Evolutionary conservation across 164 flowering plant species (phyloP), one percentile per base, ranked within the genome.

Genomic region (Tinospora cordifolia): DNA sequence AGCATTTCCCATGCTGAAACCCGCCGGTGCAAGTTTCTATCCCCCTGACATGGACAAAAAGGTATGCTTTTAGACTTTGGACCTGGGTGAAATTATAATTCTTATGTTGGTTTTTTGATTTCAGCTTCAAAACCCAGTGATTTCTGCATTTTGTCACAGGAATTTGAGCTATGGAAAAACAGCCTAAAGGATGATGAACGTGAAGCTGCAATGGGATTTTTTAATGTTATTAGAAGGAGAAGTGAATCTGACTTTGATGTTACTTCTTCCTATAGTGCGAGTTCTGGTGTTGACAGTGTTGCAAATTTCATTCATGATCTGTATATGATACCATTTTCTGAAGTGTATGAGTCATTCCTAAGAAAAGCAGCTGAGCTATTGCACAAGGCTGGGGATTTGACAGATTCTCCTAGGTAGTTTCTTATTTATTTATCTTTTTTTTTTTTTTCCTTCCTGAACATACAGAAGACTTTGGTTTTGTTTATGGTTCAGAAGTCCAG

Each of bases 11-110:
- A 19, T 80, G 76, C 68, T 25, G 41, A 90, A 88, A 74, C 97
- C 98, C 40, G 85, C 94, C 71, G 91, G 94, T 68, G 97, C 98
- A 68, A 93, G 87, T 77, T 93, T 93, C 79, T 93, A 93, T 67
- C 98, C 97, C 64, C 87, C 92, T 30, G 97, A 91, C 69, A 91
- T 93, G 97, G 94, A 91, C 75, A 91, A 88, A 84, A 79, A 27
- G 91, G 98, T 91, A 88, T 44, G 19, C n/a, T 39, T 62, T 30
- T 0, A 3, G 13, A 14, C 30, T 62, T 36, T 57, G 63, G 3
- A 17, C 13, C 46, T 60, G 12, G 12, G 8, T 6, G 22, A 51
- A 19, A 51, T 51, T 51, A 51, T 51, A 8, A 51, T 51, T 51
- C 59, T 17, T 15, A 17, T 51, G 19, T 3, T 3, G 59, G 3